These are phyloP conservation scores for Potentilla sterilis DNA, from an alignment of 306 rosid genomes.

Conservation along the genomic window DNA sequence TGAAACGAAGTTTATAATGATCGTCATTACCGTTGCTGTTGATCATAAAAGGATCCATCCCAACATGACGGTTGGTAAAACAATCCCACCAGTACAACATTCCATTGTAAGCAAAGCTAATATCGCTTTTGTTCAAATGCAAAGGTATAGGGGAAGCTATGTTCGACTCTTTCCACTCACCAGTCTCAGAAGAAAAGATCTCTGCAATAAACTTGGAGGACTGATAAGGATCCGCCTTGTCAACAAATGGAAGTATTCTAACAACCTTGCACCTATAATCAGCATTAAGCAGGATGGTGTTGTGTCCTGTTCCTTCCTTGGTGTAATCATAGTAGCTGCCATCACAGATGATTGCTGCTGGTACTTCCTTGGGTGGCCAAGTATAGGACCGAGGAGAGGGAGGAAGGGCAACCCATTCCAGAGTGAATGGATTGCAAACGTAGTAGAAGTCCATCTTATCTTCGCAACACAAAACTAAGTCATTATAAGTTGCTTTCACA, in stretches of 20 bases:
- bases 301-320: background rate
- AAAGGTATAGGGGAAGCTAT: background rate
- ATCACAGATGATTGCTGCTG: slow-evolving; percentile 2
- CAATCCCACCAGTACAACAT: background rate
- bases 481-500: background rate
- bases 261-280: background rate
- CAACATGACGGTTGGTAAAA: background rate
- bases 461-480: background rate
- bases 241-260: background rate
- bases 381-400: background rate
- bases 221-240: background rate
- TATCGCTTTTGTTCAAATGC: background rate
- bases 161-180: background rate
- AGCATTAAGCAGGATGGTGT: background rate
- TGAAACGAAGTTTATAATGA: background rate
- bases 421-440: background rate
- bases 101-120: background rate
- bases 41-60: background rate
- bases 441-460: background rate
- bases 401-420: background rate
- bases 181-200: background rate
- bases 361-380: background rate
- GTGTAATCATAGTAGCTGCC: background rate
- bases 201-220: background rate
- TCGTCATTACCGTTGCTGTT: background rate